Evolutionary conservation across 257 asterid genomes (phyloP), one percentile per base, ranked within the genome.

Genomic region (Primulina huaijiensis): DNA sequence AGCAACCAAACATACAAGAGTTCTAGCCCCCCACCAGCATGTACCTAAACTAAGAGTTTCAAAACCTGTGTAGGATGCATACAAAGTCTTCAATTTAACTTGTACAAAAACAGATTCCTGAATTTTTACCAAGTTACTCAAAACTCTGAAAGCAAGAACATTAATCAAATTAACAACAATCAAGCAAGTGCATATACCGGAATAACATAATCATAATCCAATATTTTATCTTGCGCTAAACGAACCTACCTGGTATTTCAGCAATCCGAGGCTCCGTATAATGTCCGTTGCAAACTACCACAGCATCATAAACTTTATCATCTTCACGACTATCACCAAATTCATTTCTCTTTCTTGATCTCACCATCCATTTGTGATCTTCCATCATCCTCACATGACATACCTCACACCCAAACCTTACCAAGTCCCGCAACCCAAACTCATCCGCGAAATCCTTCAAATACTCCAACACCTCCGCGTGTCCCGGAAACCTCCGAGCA

Each of bases 281-380:
- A 68, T 93, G 99, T 11, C 99, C 99, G 56, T 90, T 89, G 60
- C 96, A 90, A 21, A 93, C 80, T 12, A 93, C 96, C 58, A 93
- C 99, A 74, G 97, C 99, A 85, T 90, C 96, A 77, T 72, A 93
- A 35, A 82, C 79, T 82, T 86, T 92, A 66, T 76, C 72, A 64
- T 58, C 73, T 31, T 33, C 76, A 72, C 76, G 72, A 35, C 16
- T 68, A 40, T 23, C 84, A 10, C 62, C 84, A 12, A 14, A 46
- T 11, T 75, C 82, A 27, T 69, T 57, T 31, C 64, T 77, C 73
- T 67, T 73, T 40, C 75, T 88, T 5, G 87, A 88, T 27, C 65
- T 79, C 72, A 90, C 90, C 33, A 77, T 65, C 99, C 96, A 90
- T 74, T 83, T 85, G 60, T 85, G 84, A 52, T 82, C 83, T 21